phyloP scores from a whole-genome alignment of 805 yeast species.

The Sugiyamaella smithiae region DNA sequence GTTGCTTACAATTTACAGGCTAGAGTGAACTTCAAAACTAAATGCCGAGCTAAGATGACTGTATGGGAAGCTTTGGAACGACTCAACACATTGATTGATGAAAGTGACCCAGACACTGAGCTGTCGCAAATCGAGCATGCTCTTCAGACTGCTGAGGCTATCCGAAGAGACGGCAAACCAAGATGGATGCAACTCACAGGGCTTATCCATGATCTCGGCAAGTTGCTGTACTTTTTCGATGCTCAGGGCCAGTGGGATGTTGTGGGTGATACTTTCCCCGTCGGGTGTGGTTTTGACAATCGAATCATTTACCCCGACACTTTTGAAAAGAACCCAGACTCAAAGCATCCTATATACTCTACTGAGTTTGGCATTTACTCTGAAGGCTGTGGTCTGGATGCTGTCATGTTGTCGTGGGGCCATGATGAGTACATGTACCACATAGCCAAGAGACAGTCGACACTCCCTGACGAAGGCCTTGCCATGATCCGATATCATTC shows the following conservation, averaged over 20 bases:
- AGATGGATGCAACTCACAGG: constrained; percentile 78
- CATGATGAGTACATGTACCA: constrained; percentile 79
- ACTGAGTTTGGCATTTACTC: constrained; percentile 66
- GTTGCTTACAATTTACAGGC: constrained; percentile 73
- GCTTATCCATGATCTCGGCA: constrained; percentile 67
- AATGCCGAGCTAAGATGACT: constrained; percentile 62
- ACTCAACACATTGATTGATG: constrained; percentile 61
- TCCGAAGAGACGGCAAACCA: constrained; percentile 62
- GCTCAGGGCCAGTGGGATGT: constrained; percentile 80
- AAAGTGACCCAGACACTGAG: constrained; percentile 74
- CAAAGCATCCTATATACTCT: constrained; percentile 58
- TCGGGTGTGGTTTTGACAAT: constrained; percentile 63
- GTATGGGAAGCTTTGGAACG: constrained; percentile 69
- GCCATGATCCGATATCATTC: constrained; percentile 77
- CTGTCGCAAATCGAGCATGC: constrained; percentile 74
- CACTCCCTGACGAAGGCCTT: constrained; percentile 60
- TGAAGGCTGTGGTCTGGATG: constrained; percentile 62
- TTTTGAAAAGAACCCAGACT: constrained; percentile 60
- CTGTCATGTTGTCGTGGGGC: constrained; percentile 75
- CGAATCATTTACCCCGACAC: constrained; percentile 59
- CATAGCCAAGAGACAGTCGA: constrained; percentile 61
- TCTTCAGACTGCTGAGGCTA: constrained; percentile 72
- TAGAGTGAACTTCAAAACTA: constrained; percentile 65
- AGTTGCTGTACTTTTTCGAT: constrained; percentile 63
- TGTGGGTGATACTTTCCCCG: constrained; percentile 76